These are phyloP conservation scores for Cyberlindnera galapagoensis DNA, from an alignment of 805 yeast genomes.

Conservation along the genomic window DNA sequence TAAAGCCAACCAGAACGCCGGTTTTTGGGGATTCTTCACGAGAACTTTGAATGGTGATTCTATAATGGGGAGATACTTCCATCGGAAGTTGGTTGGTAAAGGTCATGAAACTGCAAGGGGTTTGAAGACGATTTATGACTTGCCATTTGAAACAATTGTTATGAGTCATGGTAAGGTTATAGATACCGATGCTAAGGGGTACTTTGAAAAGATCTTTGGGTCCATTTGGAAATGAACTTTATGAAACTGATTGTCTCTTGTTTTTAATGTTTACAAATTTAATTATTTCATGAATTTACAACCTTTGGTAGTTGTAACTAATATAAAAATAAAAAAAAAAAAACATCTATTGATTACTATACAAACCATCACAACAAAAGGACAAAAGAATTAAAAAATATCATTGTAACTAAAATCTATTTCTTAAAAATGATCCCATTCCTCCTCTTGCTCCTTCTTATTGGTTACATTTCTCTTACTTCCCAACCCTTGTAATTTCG, in stretches of 20 bases:
- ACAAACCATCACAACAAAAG: neutral
- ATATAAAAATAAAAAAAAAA: too few species aligned
- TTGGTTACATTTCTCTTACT: constrained; percentile 30
- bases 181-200: constrained; percentile 30
- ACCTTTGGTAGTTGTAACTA: too few species aligned
- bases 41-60: constrained; percentile 37
- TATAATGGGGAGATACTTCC: constrained; percentile 28
- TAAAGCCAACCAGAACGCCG: constrained; percentile 36
- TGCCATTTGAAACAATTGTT: constrained; percentile 46
- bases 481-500: constrained; percentile 48
- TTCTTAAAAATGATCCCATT: constrained; percentile 59
- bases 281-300: too few species aligned
- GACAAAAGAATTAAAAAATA: neutral
- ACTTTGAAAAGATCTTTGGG: constrained; percentile 18
- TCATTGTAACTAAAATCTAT: neutral
- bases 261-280: too few species aligned
- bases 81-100: constrained; percentile 20
- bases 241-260: too few species aligned
- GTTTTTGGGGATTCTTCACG: constrained; percentile 33
- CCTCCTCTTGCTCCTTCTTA: constrained; percentile 45
- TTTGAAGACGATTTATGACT: constrained; percentile 16
- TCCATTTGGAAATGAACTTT: too few species aligned
- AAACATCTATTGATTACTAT: too few species aligned
- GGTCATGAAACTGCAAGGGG: constrained; percentile 13
- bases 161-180: constrained; percentile 57